phyloP scores from a whole-genome alignment of 371 early-diverging fungal species.

The Apophysomyces elegans region DNA sequence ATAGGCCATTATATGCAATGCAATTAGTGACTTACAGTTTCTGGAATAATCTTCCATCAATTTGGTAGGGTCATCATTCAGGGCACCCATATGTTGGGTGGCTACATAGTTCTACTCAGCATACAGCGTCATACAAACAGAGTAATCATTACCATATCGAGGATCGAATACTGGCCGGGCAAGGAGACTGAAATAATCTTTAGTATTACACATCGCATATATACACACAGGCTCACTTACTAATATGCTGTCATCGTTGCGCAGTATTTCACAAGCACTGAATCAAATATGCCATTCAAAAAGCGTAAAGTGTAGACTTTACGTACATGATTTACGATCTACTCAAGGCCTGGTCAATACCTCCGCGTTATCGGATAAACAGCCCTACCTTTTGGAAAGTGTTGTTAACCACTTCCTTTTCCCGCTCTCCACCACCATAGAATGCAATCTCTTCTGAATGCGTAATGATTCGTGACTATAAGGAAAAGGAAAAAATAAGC shows the following conservation, averaged over 20 bases:
- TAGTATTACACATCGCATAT: background rate
- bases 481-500: conserved; percentile 9
- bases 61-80: conserved; percentile 72
- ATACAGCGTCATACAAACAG: background rate
- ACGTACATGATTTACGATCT: conserved; percentile 79
- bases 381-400: conserved; percentile 64
- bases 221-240: conserved; percentile 37
- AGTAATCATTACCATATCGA: conserved; percentile 47
- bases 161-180: conserved; percentile 84
- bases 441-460: conserved; percentile 91
- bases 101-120: conserved; percentile 30
- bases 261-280: conserved; percentile 86
- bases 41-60: conserved; percentile 86
- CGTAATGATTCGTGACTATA: conserved; percentile 75
- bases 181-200: conserved; percentile 51
- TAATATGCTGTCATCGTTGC: conserved; percentile 89
- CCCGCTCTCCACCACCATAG: conserved; percentile 79
- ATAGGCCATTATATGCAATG: too few relatives aligned
- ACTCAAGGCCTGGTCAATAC: background rate
- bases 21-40: conserved; percentile 60
- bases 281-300: conserved; percentile 80
- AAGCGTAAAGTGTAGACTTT: conserved; percentile 77
- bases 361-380: background rate
- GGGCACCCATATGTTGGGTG: conserved; percentile 61
- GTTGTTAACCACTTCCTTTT: conserved; percentile 71